phyloP scores from a whole-genome alignment of 805 yeast species.

The Nakazawaea wickerhamii region DNA sequence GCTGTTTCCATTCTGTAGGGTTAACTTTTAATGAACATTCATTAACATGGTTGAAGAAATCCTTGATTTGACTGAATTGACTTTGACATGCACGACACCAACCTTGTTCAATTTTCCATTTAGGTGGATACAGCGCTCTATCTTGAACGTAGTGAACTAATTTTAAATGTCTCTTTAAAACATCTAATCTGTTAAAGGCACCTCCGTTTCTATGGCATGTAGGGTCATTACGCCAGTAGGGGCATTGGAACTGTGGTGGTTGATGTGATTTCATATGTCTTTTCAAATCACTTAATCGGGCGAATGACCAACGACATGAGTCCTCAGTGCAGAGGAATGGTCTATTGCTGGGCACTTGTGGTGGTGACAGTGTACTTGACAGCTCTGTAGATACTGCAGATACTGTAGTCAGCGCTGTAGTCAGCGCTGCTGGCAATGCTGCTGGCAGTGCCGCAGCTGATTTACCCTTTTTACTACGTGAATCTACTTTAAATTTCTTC shows the following conservation, averaged over 20 bases:
- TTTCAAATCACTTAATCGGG: slow-evolving; percentile 62
- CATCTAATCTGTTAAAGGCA: slow-evolving; percentile 68
- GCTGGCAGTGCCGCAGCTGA: no score
- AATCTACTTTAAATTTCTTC: no score
- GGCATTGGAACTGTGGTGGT: slow-evolving; percentile 64
- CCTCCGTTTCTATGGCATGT: slow-evolving; percentile 77
- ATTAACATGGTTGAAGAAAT: slow-evolving; percentile 59
- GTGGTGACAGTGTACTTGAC: no score
- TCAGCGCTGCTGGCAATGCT: no score
- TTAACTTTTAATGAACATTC: slow-evolving; percentile 42
- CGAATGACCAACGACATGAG: slow-evolving; percentile 62
- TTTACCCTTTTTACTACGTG: no score
- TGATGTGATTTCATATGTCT: slow-evolving; percentile 64
- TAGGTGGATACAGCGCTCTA: slow-evolving; percentile 18
- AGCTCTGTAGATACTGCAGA: no score
- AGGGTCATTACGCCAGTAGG: slow-evolving; percentile 63
- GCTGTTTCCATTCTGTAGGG: slow-evolving; percentile 11
- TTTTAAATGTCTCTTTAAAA: slow-evolving; percentile 64
- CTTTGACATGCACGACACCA: slow-evolving; percentile 62
- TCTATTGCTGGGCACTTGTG: slow-evolving; percentile 1
- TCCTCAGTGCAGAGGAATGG: slow-evolving; percentile 5
- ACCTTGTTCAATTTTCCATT: slow-evolving; percentile 32
- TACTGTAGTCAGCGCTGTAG: no score
- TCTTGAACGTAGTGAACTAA: slow-evolving; percentile 59
- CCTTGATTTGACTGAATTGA: slow-evolving; percentile 47